These are phyloP conservation scores for Sarcodon aspratus DNA, from an alignment of 768 basidiomycete genomes.

Conservation along the genomic window DNA sequence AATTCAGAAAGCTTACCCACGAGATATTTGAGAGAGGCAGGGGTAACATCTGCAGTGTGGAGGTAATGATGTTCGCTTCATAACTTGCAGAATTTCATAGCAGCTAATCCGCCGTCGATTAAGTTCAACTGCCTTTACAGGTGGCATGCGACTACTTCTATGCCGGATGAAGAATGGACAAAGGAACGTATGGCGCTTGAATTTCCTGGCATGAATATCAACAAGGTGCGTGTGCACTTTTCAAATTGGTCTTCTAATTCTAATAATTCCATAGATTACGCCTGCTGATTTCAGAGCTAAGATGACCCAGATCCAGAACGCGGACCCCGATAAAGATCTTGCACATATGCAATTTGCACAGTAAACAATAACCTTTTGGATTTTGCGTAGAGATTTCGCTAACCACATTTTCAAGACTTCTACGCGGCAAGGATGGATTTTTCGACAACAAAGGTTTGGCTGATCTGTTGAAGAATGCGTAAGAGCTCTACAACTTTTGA, in stretches of 20 bases:
- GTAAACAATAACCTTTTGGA: conserved; percentile 8
- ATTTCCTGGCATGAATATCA: conserved; percentile 42
- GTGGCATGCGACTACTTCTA: conserved; percentile 78
- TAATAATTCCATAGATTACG: conserved; percentile 19
- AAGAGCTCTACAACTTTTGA: conserved; percentile 12
- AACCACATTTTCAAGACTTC: conserved; percentile 28
- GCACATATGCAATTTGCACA: conserved; percentile 52
- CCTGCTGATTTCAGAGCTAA: conserved; percentile 39
- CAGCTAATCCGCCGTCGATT: not conserved
- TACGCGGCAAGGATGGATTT: conserved; percentile 44
- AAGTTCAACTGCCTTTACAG: conserved; percentile 82
- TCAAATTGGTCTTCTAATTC: not conserved
- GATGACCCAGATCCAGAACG: conserved; percentile 24
- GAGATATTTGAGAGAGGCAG: conserved; percentile 65
- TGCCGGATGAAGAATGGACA: conserved; percentile 64
- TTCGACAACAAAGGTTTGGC: conserved; percentile 71
- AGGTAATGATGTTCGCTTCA: conserved; percentile 29
- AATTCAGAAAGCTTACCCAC: conserved; percentile 55
- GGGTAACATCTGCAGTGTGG: conserved; percentile 75
- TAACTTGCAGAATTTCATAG: not conserved
- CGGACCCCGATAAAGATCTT: conserved; percentile 38
- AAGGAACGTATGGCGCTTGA: conserved; percentile 31
- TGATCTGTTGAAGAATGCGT: conserved; percentile 56
- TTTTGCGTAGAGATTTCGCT: not conserved
- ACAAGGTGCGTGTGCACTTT: conserved; percentile 16